Base-by-base conservation (phyloP, 257 asterid species). In the Scutellaria barbata region DNA sequence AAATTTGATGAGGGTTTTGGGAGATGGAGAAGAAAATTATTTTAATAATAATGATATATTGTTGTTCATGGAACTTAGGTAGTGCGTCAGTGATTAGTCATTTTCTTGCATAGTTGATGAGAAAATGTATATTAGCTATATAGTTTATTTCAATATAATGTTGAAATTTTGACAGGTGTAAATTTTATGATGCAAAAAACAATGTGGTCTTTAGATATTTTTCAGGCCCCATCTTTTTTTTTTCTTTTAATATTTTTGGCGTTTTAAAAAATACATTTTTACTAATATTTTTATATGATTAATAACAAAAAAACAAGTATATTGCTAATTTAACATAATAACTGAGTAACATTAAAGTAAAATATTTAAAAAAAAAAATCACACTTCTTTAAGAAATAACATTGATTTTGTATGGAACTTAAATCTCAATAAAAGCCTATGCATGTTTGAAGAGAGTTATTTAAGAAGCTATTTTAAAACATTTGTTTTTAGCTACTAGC, bases 81-180 rank as follows among this genome's bases (percentile, higher is more conserved):
- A 59, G 13, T 48, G 47, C 17, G 63, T 58, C 60, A 45, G 18
- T 12, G 16, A 39, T 35, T 50, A 63, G 56, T 17, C 25, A 22
- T 30, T 43, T 41, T 30, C 41, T 13, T 57, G 48, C 57, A 39
- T 39, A 68, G 68, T 76, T 68, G 6, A 14, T 63, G 60, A 63
- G 54, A 75, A 61, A 61, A 61, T 48, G 10, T 14, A 55, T 53
- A 7, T 75, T 3, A 25, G 8, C 33, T n/a, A 5, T 9, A 47
- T 41, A 6, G 2, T 59, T 71, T 57, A 43, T 51, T 48, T 10
- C 41, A 61, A 10, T 30, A 13, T 69, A 65, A 6, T 71, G 63
- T 63, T 68, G 77, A 17, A 39, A 9, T 17, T 42, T 72, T 68
- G 53, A 76, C 48, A 69, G 70, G 76, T 75, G 89, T 80, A 74